Base-by-base conservation (phyloP, 2,329 filamentous ascomycete genomes). In the Ceratocystis variospora region DNA sequence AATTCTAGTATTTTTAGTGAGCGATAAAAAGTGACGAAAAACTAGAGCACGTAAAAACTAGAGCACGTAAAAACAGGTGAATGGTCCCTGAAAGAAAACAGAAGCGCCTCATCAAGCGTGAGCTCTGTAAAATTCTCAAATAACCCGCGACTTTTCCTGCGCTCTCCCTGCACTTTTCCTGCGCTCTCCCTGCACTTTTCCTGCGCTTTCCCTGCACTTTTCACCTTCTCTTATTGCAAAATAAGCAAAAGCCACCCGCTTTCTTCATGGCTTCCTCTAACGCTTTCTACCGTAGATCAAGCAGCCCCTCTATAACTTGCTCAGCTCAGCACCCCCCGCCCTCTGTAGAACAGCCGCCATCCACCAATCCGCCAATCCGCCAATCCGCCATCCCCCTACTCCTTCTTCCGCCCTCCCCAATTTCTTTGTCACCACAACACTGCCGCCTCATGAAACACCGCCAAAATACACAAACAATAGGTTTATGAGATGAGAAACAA, bases 361-460 rank as follows among this genome's bases (percentile, higher is more conserved):
- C 22, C 22, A 1, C 22, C 22, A 22, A 22, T 22, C 22, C 22
- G 22, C 22, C 22, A 22, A 22, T 22, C 22, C 22, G 22, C 22
- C 22, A 22, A 22, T 22, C n/a, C 22, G 7, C 50, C 19, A 22
- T 12, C 50, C 12, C 19, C 50, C 10, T 25, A 7, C 19, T 2
- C 10, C 17, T 15, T 2, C 28, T 1, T 59, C n/a, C 17, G 12
- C 28, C 55, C 7, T 8, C 55, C 25, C 28, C 17, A 17, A 22
- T 63, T 63, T 19, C 41, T 28, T 19, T 44, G 25, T 31, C 8
- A 28, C 31, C 55, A 28, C n/a, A 22, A 59, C 28, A 59, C 28
- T n/a, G 28, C 55, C 55, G 28, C 55, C 55, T 37, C 55, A 37
- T 59, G 55, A 59, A 59, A 59, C 55, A 59, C 25, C 55, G 1